Evolutionary conservation across 768 basidiomycete species (phyloP), one percentile per base, ranked within the genome.

Genomic region (Leucocoprinus sp.): DNA sequence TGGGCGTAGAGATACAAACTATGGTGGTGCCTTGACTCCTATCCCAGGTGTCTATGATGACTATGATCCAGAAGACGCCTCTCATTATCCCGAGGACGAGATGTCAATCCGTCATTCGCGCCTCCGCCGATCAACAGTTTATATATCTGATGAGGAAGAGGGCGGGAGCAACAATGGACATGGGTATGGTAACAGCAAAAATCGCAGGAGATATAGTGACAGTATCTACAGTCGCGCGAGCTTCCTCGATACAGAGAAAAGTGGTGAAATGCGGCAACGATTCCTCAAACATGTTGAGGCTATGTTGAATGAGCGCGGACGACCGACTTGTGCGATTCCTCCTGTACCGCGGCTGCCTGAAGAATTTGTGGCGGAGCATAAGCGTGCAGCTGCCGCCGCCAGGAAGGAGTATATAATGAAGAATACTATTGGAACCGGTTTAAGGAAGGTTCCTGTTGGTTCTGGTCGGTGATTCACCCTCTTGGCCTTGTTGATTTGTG

Each of bases 241-340:
- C 50, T 63, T 81, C 43, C 47, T 80, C 55, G 78, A 80, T 50
- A 57, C 63, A 17, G 71, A 75, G 24, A 68, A 69, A 60, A 80
- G 78, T 51, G 70, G 67, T 53, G 59, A 65, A 53, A 65, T 69
- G 41, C 60, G 78, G 46, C 68, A 69, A 27, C 57, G 71, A 53
- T 74, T 82, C 50, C 63, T 80, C 40, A 55, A 63, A 49, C 61
- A 71, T 24, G 74, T 82, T 12, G 74, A 73, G 55, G 70, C 62
- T 42, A 73, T 80, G 73, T 69, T 73, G 54, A 68, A 65, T 29
- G 58, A 44, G 7, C 44, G 39, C 40, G 57, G 61, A 27, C 60
- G 57, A 39, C 66, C 66, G 23, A 54, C 61, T 45, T 66, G 66
- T 48, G 37, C 44, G 37, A 50, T 43, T 4, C 43, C 59, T 2